Evolutionary conservation across 1,284 basidiomycete species (phyloP).

Genomic region (Schizopora paradoxa): DNA sequence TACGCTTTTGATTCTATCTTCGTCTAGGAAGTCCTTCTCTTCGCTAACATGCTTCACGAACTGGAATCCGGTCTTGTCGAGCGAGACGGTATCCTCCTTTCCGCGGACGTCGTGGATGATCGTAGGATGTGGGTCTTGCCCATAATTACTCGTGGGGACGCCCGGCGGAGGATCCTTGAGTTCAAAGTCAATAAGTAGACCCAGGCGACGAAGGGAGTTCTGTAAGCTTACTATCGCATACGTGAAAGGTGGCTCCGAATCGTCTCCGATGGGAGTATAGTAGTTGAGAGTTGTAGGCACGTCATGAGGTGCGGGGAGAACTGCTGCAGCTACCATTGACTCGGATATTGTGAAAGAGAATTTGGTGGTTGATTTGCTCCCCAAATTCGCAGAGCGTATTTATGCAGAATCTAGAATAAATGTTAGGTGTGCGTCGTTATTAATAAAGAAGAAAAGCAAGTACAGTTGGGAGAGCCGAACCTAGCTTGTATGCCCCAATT

Average conservation of each 20-base stretch:
- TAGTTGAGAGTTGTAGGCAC: slow-evolving; percentile 16
- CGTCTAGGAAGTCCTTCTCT: slow-evolving; percentile 17
- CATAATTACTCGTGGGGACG: slow-evolving; percentile 8
- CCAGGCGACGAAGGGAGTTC: too few species aligned
- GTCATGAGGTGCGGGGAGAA: slow-evolving; percentile 5
- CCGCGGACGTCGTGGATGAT: slow-evolving; percentile 17
- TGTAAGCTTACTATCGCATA: too few species aligned
- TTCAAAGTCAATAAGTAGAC: too few species aligned
- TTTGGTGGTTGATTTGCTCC: too few species aligned
- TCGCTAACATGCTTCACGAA: slow-evolving; percentile 12
- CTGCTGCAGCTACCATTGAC: too few species aligned
- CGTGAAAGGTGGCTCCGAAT: slow-evolving; percentile 12
- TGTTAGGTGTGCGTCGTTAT: too few species aligned
- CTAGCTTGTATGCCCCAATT: too few species aligned
- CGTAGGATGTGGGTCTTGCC: slow-evolving; percentile 5
- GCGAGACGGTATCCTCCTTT: slow-evolving; percentile 16
- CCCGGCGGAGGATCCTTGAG: slow-evolving; percentile 8
- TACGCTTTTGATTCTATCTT: slow-evolving; percentile 20
- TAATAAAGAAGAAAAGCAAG: too few species aligned
- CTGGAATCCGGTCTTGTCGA: slow-evolving; percentile 21
- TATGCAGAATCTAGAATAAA: too few species aligned
- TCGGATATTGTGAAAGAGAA: too few species aligned
- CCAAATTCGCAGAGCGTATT: too few species aligned
- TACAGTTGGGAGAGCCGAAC: too few species aligned
- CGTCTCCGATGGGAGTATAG: slow-evolving; percentile 8